Base-by-base conservation (phyloP, 1,284 basidiomycete genomes). In the Trichosporon sp. region DNA sequence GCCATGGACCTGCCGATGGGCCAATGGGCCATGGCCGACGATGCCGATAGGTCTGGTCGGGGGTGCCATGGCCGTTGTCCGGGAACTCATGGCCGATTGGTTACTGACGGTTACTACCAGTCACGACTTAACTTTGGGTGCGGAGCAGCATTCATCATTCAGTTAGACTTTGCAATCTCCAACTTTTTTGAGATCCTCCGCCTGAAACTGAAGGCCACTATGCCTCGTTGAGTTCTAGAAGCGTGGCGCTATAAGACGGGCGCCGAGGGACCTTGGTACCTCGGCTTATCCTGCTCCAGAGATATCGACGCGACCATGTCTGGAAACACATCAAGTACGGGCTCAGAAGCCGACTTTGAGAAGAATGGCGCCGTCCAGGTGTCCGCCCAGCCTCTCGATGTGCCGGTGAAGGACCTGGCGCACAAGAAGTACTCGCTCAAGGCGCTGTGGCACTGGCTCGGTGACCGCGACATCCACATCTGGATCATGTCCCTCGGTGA, bases 401-500 rank as follows among this genome's bases (percentile, higher is more conserved):
- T 63, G 14, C 59, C 59, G 2, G 32, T 14, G 14, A 14, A 5
- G 3, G 59, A 32, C 14, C 31, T 12, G 4, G 32, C 16, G 16
- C 59, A 63, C 32, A 37, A 32, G 8, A 63, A 63, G 32, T 63
- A 63, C 32, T 63, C 59, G 32, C 4, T 63, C 59, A 63, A 63
- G 66, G 46, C 46, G 32, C 11, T 70, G 48, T 46, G 61, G 65
- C 63, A 46, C 61, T 73, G 72, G 72, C 43, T 66, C 26, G 43
- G 32, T 2, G 72, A 71, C 63, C 72, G 72, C 19, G 72, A 73
- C 51, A 40, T 65, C 68, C 70, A 71, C 31, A 68, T 73, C n/a
- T 73, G 72, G 72, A 14, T 56, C 19, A 73, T 73, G 72, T 70
- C 67, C 6, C 61, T 71, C 11, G 66, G 19, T 70, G 59, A 63